These are phyloP conservation scores for Epichloe sibirici DNA, from an alignment of 2,329 filamentous ascomycete species.

Conservation along the genomic window DNA sequence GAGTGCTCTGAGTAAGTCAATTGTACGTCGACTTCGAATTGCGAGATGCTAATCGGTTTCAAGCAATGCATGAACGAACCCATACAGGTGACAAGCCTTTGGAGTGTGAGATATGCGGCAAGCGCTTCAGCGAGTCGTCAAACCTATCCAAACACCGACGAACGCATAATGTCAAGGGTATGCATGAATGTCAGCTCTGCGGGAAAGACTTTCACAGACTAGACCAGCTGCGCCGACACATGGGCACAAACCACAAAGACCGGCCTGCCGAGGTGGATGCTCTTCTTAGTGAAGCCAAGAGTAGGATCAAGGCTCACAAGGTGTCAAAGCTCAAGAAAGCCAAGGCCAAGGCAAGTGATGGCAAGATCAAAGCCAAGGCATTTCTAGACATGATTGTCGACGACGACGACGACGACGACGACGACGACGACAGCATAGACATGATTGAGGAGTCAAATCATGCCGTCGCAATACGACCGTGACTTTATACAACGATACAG, in stretches of 20 bases:
- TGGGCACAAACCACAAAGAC: constrained; percentile 22
- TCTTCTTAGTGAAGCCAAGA: constrained; percentile 9
- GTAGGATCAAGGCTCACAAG: constrained; percentile 5
- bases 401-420: background rate
- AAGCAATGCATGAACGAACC: constrained; percentile 54
- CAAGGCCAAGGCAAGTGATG: constrained; percentile 3
- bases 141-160: constrained; percentile 55
- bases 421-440: constrained; percentile 1
- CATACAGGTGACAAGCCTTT: constrained; percentile 56
- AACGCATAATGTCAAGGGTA: constrained; percentile 43
- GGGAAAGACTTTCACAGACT: constrained; percentile 45
- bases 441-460: constrained; percentile 4
- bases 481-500: background rate
- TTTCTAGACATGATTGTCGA: background rate
- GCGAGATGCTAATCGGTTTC: constrained; percentile 8
- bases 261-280: constrained; percentile 11
- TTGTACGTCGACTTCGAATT: background rate
- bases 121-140: constrained; percentile 51
- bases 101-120: constrained; percentile 44
- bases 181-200: constrained; percentile 40
- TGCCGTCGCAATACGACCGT: background rate
- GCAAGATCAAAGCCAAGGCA: background rate
- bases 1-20: constrained; percentile 47
- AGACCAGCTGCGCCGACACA: constrained; percentile 48
- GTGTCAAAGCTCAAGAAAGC: constrained; percentile 6